Base-by-base conservation (phyloP, 2,329 filamentous ascomycete genomes). In the Simplicillium sp. region DNA sequence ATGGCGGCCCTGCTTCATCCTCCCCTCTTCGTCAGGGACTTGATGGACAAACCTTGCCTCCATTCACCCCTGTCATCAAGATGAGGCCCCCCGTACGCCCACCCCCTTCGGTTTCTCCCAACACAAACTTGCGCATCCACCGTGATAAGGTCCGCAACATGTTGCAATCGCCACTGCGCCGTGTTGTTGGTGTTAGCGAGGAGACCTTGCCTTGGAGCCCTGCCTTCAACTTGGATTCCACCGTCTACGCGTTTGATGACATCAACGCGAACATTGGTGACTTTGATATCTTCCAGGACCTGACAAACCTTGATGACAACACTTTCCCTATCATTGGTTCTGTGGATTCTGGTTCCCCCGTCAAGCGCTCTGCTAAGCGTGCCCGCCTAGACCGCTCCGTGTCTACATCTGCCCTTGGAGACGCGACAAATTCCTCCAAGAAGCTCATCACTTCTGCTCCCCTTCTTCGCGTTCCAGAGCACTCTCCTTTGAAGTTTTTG, bases 81-180 rank as follows among this genome's bases (percentile, higher is more conserved):
- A 82, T 94, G 57, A 87, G 84, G 65, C 67, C 73, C 16, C 73
- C 75, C 2, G 49, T 50, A 2, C 54, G 51, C 4, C 61, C 66
- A 7, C 75, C 75, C 18, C 85, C 85, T 40, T 95, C 90, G 1
- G 82, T 87, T 14, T 97, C 90, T 12, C 90, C 92, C 2, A 94
- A 92, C 56, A 96, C 90, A 9, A 95, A 94, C 55, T 73, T 97
- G 15, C 81, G 83, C 43, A 80, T 92, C 49, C 92, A 97, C 57
- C 84, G 90, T 41, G 82, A 90, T 54, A 82, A 80, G 49, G 87
- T 97, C 39, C 77, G 78, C 50, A 71, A 85, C 49, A 78, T 95
- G 68, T 77, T 94, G 35, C 85, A 87, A 42, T 92, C 87, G 5
- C 87, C 87, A 4, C 68, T 77, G 38, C 61, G 66, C 20, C 61